Conservation (phyloP, 495 filamentous ascomycete genomes). For the Mycothermus thermophilus region DNA sequence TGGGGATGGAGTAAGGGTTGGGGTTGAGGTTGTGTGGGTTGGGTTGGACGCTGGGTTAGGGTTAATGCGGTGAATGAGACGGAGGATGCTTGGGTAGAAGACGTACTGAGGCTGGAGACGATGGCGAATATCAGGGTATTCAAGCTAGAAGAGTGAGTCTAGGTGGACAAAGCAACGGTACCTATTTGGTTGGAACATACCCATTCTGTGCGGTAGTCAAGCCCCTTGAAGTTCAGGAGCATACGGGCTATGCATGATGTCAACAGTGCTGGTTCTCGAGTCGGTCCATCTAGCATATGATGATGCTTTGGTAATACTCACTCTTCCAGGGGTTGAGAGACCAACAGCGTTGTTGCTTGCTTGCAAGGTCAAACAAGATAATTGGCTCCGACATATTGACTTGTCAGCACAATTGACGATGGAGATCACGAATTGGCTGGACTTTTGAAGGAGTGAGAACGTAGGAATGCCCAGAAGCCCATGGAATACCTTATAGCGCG, state of each 20-base stretch:
- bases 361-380: conserved; percentile 44
- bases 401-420: background rate
- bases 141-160: conserved; percentile 9
- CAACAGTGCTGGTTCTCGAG: background rate
- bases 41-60: conserved; percentile 19
- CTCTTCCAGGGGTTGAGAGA: conserved; percentile 50
- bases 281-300: background rate
- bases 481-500: too few species aligned
- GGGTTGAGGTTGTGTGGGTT: background rate
- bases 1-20: conserved; percentile 39
- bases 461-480: too few species aligned
- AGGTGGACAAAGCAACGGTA: background rate
- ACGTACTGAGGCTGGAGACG: conserved; percentile 17
- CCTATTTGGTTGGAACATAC: conserved; percentile 9
- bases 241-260: conserved; percentile 33
- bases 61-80: too few species aligned
- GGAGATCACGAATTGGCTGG: background rate
- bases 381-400: conserved; percentile 16
- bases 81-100: background rate
- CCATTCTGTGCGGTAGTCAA: conserved; percentile 54
- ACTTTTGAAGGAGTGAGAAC: too few species aligned
- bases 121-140: conserved; percentile 47
- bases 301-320: conserved; percentile 14
- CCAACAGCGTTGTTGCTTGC: conserved; percentile 34
- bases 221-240: conserved; percentile 44